Evolutionary conservation across 2,329 filamentous ascomycete genomes (phyloP).

Genomic region (Corniculantispora saksenae): DNA sequence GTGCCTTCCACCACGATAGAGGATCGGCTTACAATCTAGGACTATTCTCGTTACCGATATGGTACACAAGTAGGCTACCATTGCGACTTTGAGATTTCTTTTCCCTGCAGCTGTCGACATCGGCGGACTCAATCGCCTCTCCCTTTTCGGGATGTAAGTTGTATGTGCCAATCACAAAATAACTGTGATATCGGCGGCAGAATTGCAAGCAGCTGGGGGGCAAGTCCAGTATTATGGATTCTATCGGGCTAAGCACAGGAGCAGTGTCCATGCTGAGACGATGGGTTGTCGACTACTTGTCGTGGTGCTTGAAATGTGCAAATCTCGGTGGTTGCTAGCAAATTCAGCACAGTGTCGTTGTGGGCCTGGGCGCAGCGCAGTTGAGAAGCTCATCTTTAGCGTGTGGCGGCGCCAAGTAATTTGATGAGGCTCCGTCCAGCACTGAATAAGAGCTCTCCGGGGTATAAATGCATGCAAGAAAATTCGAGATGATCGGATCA

Average conservation of each 20-base stretch:
- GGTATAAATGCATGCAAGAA: too few species aligned
- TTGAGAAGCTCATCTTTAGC: neutral
- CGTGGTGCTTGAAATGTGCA: neutral
- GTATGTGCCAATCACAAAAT: constrained; percentile 84
- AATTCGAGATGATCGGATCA: too few species aligned
- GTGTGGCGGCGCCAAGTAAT: neutral
- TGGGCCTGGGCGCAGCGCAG: too few species aligned
- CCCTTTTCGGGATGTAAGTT: constrained; percentile 59
- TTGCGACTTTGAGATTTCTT: constrained; percentile 63
- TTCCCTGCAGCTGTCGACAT: constrained; percentile 24
- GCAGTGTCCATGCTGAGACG: neutral
- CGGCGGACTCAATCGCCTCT: constrained; percentile 22
- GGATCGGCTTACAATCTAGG: constrained; percentile 53
- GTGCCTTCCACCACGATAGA: neutral
- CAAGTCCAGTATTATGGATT: constrained; percentile 54
- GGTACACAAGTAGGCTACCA: constrained; percentile 72
- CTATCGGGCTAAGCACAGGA: neutral
- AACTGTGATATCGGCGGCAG: constrained; percentile 59
- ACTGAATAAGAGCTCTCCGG: neutral
- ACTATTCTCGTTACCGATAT: constrained; percentile 33
- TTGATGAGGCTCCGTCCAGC: neutral
- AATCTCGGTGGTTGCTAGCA: neutral
- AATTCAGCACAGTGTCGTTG: neutral
- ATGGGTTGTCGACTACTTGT: neutral
- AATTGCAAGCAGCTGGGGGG: constrained; percentile 81